Evolutionary conservation across 192 early-diverging fungal genomes (phyloP).

Genomic region (Obelidium mucronatum): DNA sequence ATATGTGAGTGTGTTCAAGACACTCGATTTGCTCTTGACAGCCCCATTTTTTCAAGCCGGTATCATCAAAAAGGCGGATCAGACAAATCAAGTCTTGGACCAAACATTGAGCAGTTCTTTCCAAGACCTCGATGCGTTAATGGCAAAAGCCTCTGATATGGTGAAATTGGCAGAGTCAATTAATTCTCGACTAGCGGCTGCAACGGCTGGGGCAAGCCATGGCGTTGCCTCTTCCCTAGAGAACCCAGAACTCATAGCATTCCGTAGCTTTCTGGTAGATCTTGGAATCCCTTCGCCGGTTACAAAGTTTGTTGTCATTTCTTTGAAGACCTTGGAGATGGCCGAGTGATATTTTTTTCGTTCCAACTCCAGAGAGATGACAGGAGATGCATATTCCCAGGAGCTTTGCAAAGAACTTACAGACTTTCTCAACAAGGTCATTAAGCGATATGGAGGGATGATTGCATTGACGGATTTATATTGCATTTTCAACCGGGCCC

Average conservation of each 20-base stretch:
- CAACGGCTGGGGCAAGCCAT: constrained; percentile 26
- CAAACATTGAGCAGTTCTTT: constrained; percentile 83
- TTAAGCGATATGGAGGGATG: constrained; percentile 72
- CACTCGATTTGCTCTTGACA: not conserved
- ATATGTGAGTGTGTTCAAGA: constrained; percentile 6
- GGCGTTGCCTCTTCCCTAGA: constrained; percentile 37
- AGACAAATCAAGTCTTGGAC: constrained; percentile 69
- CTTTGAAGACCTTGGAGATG: not conserved
- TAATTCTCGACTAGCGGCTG: constrained; percentile 58
- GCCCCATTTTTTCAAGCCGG: constrained; percentile 50
- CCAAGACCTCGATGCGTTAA: constrained; percentile 86
- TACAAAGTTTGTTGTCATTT: constrained; percentile 68
- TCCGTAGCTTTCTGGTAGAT: constrained; percentile 79
- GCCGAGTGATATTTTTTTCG: too few species aligned
- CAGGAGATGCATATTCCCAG: constrained; percentile 85
- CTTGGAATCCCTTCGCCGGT: constrained; percentile 92
- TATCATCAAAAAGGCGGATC: constrained; percentile 71
- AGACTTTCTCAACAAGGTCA: constrained; percentile 78
- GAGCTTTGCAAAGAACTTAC: constrained; percentile 84
- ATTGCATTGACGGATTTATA: constrained; percentile 90
- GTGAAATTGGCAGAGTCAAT: constrained; percentile 78
- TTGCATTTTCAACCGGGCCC: constrained; percentile 93
- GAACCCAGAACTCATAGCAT: constrained; percentile 50
- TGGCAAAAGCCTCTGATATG: constrained; percentile 90
- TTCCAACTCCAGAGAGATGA: constrained; percentile 66